Conservation (phyloP, 2,329 filamentous ascomycete genomes). For the Fusarium nanum region DNA sequence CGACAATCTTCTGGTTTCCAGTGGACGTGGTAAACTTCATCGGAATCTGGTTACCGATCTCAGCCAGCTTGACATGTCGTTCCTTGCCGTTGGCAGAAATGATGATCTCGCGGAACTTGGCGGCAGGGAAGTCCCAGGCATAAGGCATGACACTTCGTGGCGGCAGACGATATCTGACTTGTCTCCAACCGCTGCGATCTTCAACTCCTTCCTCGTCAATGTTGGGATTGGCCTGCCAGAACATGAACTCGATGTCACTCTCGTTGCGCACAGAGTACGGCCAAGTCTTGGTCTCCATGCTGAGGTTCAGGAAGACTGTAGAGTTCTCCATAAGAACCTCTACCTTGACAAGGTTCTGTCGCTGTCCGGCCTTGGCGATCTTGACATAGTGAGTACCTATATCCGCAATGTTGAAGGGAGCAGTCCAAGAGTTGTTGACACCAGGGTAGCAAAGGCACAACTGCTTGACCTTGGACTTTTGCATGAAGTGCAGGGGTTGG, state of each 20-base stretch:
- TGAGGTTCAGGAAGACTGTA: slow-evolving; percentile 92
- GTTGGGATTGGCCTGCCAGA: slow-evolving; percentile 94
- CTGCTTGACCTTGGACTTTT: slow-evolving; percentile 85
- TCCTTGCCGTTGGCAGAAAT: slow-evolving; percentile 69
- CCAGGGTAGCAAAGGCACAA: slow-evolving; percentile 93
- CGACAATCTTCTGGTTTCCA: slow-evolving; percentile 86
- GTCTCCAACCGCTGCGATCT: slow-evolving; percentile 89
- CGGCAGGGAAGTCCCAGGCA: slow-evolving; percentile 98
- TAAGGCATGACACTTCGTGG: slow-evolving; percentile 99
- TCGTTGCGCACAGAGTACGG: slow-evolving; percentile 99
- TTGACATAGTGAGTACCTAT: slow-evolving; percentile 94
- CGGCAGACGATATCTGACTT: slow-evolving; percentile 90
- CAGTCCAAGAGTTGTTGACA: slow-evolving; percentile 96
- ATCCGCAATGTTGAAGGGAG: slow-evolving; percentile 96
- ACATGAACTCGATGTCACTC: slow-evolving; percentile 95
- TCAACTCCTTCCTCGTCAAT: slow-evolving; percentile 89
- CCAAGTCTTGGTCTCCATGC: slow-evolving; percentile 93
- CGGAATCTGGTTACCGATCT: slow-evolving; percentile 95
- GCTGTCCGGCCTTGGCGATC: slow-evolving; percentile 87
- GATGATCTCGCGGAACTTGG: slow-evolving; percentile 94
- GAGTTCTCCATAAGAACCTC: slow-evolving; percentile 93
- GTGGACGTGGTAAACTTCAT: slow-evolving; percentile 83
- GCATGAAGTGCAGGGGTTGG: slow-evolving; percentile 89
- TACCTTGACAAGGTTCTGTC: slow-evolving; percentile 86
- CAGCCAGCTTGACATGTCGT: slow-evolving; percentile 91